Percentiles rank a stretch among this genome's conserved stretches.
Conservation (phyloP, 352 stramenopile genomes). For the Globisporangium spinosum region DNA sequence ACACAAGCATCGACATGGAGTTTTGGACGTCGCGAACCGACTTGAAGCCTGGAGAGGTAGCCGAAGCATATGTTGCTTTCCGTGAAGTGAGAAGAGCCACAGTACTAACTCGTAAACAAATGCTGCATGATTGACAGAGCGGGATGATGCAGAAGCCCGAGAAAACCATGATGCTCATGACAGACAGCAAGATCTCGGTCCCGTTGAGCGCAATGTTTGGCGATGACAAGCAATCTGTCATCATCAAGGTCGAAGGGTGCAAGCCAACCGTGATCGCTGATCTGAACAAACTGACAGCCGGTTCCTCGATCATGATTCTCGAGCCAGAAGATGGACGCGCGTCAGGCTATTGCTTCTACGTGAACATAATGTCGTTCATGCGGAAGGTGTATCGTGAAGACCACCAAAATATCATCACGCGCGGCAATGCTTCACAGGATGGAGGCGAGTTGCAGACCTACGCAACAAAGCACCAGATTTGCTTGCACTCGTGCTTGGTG, state of each 20-base stretch:
- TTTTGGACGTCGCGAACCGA: conserved; percentile 68
- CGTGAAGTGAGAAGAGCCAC: neutral
- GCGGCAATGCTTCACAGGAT: conserved; percentile 44
- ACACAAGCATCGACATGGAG: conserved; percentile 79
- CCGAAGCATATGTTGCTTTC: too few relatives aligned
- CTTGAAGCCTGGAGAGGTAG: conserved; percentile 46
- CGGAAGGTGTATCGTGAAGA: conserved; percentile 88
- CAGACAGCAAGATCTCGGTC: conserved; percentile 81
- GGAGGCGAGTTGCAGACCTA: conserved; percentile 63
- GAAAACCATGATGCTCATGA: conserved; percentile 48
- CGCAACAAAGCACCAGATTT: conserved; percentile 87
- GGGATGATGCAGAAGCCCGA: conserved; percentile 33
- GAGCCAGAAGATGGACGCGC: conserved; percentile 54
- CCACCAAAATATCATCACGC: conserved; percentile 67
- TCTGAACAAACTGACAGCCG: conserved; percentile 52
- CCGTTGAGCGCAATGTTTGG: conserved; percentile 79
- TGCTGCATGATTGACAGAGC: conserved; percentile 21
- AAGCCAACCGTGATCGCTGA: conserved; percentile 80
- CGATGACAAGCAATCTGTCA: conserved; percentile 71
- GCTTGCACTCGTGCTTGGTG: conserved; percentile 73
- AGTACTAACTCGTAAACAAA: neutral
- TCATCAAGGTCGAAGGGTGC: conserved; percentile 84
- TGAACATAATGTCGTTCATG: conserved; percentile 78
- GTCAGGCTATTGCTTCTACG: conserved; percentile 81
- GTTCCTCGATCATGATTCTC: conserved; percentile 66